phyloP scores from a whole-genome alignment of 495 filamentous ascomycete species.

The Penicillium cosmopolitanum region DNA sequence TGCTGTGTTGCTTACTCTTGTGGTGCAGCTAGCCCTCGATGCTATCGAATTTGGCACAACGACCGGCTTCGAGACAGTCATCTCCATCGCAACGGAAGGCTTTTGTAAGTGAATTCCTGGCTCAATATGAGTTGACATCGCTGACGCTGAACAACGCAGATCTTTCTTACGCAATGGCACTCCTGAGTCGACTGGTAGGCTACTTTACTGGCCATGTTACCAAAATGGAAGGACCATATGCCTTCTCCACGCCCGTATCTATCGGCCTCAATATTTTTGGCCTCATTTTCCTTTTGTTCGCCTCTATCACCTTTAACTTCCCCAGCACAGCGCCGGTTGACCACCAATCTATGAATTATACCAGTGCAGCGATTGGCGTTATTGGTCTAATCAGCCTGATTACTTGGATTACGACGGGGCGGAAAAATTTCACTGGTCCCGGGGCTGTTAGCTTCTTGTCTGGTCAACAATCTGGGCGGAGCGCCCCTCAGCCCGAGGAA shows the following conservation, averaged over 20 bases:
- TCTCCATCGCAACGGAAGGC: conserved; percentile 59
- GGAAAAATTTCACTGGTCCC: conserved; percentile 56
- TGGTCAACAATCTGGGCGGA: conserved; percentile 15
- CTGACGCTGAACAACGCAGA: conserved; percentile 37
- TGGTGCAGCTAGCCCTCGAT: conserved; percentile 58
- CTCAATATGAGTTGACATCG: neutral
- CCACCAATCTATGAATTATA: conserved; percentile 62
- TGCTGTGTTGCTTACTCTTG: conserved; percentile 50
- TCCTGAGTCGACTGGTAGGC: conserved; percentile 54
- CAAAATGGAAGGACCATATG: conserved; percentile 42
- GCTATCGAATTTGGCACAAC: conserved; percentile 61
- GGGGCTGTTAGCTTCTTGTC: conserved; percentile 27
- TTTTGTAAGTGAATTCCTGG: conserved; percentile 48
- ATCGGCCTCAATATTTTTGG: conserved; percentile 55
- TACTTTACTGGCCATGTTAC: conserved; percentile 46
- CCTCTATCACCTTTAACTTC: conserved; percentile 62
- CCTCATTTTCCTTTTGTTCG: conserved; percentile 56
- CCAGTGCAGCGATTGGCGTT: conserved; percentile 57
- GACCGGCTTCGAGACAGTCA: conserved; percentile 61
- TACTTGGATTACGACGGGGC: conserved; percentile 57
- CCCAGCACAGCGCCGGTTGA: conserved; percentile 53
- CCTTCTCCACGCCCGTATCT: conserved; percentile 40
- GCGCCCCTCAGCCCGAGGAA: neutral
- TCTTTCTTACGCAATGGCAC: conserved; percentile 61
- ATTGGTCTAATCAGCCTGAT: conserved; percentile 54